These are phyloP conservation scores for Beta corolliflora DNA, from an alignment of 179 eudicot species.

Conservation along the genomic window DNA sequence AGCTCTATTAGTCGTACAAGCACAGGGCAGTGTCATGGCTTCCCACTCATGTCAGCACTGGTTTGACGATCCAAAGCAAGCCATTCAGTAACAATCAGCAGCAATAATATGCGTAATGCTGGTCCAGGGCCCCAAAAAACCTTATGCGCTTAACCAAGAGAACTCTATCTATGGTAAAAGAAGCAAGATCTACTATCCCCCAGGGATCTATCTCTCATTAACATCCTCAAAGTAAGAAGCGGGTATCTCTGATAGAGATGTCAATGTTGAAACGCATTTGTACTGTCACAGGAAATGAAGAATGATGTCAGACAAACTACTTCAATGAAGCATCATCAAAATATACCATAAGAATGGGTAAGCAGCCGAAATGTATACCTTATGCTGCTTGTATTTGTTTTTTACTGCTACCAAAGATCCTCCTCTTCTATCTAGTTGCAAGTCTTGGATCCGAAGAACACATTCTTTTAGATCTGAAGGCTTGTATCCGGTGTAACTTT, in stretches of 20 bases:
- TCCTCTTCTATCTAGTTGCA: slow-evolving; percentile 68
- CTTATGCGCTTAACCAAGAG: neutral
- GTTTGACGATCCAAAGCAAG: slow-evolving; percentile 9
- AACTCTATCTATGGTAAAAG: neutral
- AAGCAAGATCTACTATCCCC: slow-evolving; percentile 1
- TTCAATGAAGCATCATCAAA: neutral
- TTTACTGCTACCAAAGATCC: slow-evolving; percentile 57
- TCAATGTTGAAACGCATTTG: slow-evolving; percentile 66
- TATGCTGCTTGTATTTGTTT: slow-evolving; percentile 75
- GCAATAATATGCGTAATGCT: neutral
- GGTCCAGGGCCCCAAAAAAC: neutral
- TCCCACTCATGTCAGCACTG: neutral
- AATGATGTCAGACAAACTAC: slow-evolving; percentile 24
- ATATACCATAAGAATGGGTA: neutral
- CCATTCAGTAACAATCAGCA: neutral
- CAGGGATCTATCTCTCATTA: slow-evolving; percentile 24
- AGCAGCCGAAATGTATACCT: slow-evolving; percentile 42
- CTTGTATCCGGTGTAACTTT: slow-evolving; percentile 65
- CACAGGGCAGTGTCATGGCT: neutral
- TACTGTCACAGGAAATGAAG: slow-evolving; percentile 49
- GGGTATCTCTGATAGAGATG: slow-evolving; percentile 57
- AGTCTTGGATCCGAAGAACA: slow-evolving; percentile 59
- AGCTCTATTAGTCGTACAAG: slow-evolving; percentile 1
- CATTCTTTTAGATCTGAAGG: slow-evolving; percentile 77
- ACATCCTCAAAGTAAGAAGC: slow-evolving; percentile 51